Evolutionary conservation across 345 rosid genomes (phyloP).

Genomic region (Limnanthes douglasii): DNA sequence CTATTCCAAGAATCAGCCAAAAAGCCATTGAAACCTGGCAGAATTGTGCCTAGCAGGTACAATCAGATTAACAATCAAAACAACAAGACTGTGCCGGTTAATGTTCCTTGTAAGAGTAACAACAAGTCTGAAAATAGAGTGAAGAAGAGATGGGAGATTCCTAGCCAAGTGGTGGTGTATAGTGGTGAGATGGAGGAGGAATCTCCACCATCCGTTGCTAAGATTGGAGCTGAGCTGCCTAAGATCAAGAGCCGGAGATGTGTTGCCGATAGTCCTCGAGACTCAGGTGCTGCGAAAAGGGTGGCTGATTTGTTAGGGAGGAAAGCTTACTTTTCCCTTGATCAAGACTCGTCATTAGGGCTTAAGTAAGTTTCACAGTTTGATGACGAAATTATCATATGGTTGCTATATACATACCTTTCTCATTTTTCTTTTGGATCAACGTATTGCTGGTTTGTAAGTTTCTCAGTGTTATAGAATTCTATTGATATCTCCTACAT

Average conservation of each 20-base stretch:
- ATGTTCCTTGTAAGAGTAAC: too few species aligned
- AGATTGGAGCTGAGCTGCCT: conserved; percentile 26
- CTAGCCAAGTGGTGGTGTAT: conserved; percentile 34
- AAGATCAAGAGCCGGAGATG: conserved; percentile 50
- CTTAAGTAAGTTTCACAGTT: too few species aligned
- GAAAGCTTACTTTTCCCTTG: conserved; percentile 35
- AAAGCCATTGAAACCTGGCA: conserved; percentile 43
- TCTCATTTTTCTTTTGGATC: too few species aligned
- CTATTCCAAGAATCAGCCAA: conserved; percentile 69
- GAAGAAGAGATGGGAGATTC: conserved; percentile 94
- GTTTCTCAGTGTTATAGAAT: too few species aligned
- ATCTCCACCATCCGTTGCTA: conserved; percentile 14
- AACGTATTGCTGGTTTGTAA: too few species aligned
- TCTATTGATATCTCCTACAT: too few species aligned
- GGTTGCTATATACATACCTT: too few species aligned
- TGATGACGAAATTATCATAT: too few species aligned
- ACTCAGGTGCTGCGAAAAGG: conserved; percentile 84
- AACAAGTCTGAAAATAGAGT: conserved; percentile 30
- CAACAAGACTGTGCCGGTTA: too few species aligned
- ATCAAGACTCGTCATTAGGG: too few species aligned
- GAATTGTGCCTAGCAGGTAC: conserved; percentile 47
- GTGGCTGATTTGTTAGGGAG: conserved; percentile 61
- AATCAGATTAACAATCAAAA: conserved; percentile 23
- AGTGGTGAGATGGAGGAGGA: conserved; percentile 16
- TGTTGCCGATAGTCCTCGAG: conserved; percentile 54